phyloP scores from a whole-genome alignment of 1,284 basidiomycete species.

The Ustilago crameri region DNA sequence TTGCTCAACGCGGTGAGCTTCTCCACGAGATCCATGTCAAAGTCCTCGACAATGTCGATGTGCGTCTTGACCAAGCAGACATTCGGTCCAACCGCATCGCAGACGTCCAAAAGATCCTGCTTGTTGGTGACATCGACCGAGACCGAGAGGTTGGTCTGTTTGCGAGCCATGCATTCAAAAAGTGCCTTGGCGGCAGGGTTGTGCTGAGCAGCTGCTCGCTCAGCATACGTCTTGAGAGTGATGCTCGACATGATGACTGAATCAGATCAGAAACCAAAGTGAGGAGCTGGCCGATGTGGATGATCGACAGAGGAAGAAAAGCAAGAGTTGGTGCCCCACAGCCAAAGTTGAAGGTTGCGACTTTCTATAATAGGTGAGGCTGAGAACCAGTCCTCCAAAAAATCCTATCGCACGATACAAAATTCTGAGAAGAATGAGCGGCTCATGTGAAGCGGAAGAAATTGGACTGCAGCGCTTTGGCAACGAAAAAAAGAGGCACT shows the following conservation, averaged over 20 bases:
- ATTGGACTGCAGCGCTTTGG: constrained; percentile 1
- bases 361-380: too few relatives aligned
- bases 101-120: constrained; percentile 83
- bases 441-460: constrained; percentile 40
- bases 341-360: not conserved
- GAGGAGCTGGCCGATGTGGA: constrained; percentile 15
- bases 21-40: constrained; percentile 79
- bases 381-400: too few relatives aligned
- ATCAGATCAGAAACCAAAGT: not conserved
- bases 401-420: constrained; percentile 32
- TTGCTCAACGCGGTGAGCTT: constrained; percentile 78
- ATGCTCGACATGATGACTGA: constrained; percentile 36
- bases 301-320: constrained; percentile 40
- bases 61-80: constrained; percentile 99
- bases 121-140: constrained; percentile 92
- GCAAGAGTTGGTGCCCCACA: not conserved
- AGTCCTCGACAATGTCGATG: constrained; percentile 94
- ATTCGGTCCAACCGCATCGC: constrained; percentile 86
- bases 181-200: constrained; percentile 69
- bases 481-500: constrained; percentile 14
- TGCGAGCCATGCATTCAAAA: constrained; percentile 85
- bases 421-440: too few relatives aligned
- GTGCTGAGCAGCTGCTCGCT: constrained; percentile 47
- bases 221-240: constrained; percentile 52
- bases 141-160: constrained; percentile 91